A percentile compares a stretch with the other conserved stretches of the same genome.
phyloP scores from a whole-genome alignment of 1,139 yeast genomes.

The Lodderomyces elongisporus region DNA sequence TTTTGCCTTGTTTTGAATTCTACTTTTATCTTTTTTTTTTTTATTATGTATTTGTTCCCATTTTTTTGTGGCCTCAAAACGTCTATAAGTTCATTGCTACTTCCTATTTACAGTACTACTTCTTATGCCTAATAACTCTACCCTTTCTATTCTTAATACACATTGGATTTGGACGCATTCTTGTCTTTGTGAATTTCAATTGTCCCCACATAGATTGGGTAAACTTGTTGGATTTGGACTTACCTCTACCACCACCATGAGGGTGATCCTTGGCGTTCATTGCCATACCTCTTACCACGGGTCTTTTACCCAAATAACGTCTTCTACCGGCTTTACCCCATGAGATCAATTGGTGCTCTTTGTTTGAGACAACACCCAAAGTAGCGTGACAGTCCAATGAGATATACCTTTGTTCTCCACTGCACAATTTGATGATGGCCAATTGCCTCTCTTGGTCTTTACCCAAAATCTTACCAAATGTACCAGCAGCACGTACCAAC shows the following conservation, averaged over 20 bases:
- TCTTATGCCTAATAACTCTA: conserved; percentile 9
- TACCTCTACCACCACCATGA: conserved; percentile 99
- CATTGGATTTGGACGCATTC: conserved; percentile 25
- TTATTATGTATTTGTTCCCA: no score
- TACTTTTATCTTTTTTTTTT: no score
- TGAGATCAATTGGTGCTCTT: conserved; percentile 83
- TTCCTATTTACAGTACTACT: conserved; percentile 3
- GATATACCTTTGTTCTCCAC: conserved; percentile 93
- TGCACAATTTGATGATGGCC: conserved; percentile 77
- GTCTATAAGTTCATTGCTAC: background rate
- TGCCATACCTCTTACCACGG: conserved; percentile 96
- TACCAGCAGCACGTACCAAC: conserved; percentile 90
- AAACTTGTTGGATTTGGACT: conserved; percentile 89
- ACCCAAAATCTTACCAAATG: conserved; percentile 84
- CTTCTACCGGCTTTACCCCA: conserved; percentile 98
- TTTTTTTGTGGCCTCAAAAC: background rate
- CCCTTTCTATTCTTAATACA: conserved; percentile 11
- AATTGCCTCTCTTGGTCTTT: conserved; percentile 66
- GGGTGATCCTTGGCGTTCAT: conserved; percentile 98
- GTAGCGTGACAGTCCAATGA: conserved; percentile 88
- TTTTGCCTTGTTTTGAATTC: no score
- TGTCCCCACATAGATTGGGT: conserved; percentile 98
- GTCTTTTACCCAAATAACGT: conserved; percentile 90
- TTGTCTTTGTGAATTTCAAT: conserved; percentile 90
- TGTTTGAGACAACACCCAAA: conserved; percentile 89